A percentile compares a stretch with the other conserved stretches of the same genome.
phyloP scores from a whole-genome alignment of 495 filamentous ascomycete species.

The Trichoderma erinaceum region DNA sequence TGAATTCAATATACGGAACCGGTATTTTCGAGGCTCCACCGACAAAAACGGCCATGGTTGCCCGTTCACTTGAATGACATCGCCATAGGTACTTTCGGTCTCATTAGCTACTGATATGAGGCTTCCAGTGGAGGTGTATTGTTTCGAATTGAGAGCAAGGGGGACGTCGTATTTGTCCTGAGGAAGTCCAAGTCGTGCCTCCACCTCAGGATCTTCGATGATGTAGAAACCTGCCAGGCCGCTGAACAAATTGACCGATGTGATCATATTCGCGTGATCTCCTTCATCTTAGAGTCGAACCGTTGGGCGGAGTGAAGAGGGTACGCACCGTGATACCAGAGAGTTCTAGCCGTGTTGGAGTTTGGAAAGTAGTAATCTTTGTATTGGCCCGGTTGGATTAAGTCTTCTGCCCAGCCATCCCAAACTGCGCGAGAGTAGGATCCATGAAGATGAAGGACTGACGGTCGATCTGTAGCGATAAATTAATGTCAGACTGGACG shows the following conservation, averaged over 20 bases:
- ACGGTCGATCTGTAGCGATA: conserved; percentile 10
- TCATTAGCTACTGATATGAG: conserved; percentile 36
- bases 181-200: conserved; percentile 41
- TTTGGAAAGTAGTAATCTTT: conserved; percentile 60
- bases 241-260: conserved; percentile 49
- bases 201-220: conserved; percentile 34
- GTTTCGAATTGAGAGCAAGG: conserved; percentile 43
- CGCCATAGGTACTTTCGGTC: conserved; percentile 43
- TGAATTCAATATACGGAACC: conserved; percentile 47
- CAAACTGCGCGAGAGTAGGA: conserved; percentile 36
- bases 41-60: conserved; percentile 50
- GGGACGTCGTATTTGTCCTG: conserved; percentile 47
- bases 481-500: background rate
- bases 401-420: conserved; percentile 54
- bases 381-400: conserved; percentile 42
- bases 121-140: conserved; percentile 42
- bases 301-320: conserved; percentile 32
- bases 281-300: background rate
- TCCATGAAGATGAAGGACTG: conserved; percentile 41
- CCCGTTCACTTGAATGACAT: conserved; percentile 52
- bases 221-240: conserved; percentile 46
- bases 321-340: conserved; percentile 51
- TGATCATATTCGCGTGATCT: conserved; percentile 24
- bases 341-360: conserved; percentile 38
- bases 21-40: conserved; percentile 54